phyloP scores from a whole-genome alignment of 345 rosid species.

The Eucalyptus erythrocorys region DNA sequence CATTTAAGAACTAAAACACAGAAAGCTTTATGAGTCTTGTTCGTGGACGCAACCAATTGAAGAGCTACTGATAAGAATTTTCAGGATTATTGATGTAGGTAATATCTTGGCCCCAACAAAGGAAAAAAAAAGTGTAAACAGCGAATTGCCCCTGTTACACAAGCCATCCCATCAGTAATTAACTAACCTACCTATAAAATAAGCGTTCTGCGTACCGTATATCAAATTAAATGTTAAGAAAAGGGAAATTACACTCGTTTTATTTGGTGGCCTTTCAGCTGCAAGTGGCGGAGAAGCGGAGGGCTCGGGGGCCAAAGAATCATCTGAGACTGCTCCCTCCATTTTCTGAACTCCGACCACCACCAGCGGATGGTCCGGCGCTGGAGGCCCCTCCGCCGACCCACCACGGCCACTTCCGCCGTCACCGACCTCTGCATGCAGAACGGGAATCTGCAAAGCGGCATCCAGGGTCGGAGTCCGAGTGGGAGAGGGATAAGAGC shows the following conservation, averaged over 20 bases:
- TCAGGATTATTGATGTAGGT: background rate
- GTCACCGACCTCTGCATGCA: background rate
- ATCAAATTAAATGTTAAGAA: background rate
- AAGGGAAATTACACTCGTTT: background rate
- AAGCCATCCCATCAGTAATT: background rate
- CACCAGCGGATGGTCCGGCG: background rate
- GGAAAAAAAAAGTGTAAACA: background rate
- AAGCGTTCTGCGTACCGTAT: background rate
- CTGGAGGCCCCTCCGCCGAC: background rate
- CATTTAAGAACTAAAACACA: background rate
- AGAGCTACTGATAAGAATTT: background rate
- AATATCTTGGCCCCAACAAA: background rate
- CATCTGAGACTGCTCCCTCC: background rate
- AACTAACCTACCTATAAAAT: background rate
- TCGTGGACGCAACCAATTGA: background rate
- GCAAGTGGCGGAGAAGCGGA: background rate
- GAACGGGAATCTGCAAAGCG: background rate
- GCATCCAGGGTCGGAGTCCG: background rate
- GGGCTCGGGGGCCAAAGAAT: background rate
- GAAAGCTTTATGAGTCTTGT: background rate
- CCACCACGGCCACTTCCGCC: accelerated
- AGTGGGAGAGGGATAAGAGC: background rate
- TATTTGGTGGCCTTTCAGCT: background rate
- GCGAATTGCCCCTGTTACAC: background rate
- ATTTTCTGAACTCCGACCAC: background rate